A percentile compares a stretch with the other conserved stretches of the same genome.
These are phyloP conservation scores for Alternaria gaisen DNA, from an alignment of 2,329 filamentous ascomycete species.

Conservation along the genomic window DNA sequence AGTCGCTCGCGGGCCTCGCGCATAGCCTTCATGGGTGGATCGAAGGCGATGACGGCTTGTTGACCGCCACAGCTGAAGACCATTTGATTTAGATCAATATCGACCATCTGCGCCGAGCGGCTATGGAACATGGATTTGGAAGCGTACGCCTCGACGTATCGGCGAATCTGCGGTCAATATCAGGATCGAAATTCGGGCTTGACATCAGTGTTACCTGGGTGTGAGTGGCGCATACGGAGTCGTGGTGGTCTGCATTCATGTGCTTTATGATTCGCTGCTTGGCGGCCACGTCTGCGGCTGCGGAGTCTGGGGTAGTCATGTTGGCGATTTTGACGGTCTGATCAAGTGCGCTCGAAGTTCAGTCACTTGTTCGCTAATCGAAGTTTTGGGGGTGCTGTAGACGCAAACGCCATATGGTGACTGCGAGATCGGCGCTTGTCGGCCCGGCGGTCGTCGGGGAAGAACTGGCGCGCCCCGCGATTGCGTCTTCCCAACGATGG, in stretches of 20 bases:
- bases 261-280: constrained; percentile 76
- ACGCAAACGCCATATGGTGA: constrained; percentile 1
- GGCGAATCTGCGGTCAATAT: constrained; percentile 59
- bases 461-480: constrained; percentile 13
- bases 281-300: constrained; percentile 57
- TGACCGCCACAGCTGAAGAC: constrained; percentile 64
- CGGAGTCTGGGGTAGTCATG: constrained; percentile 44
- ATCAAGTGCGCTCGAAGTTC: background rate
- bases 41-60: constrained; percentile 66
- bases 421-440: background rate
- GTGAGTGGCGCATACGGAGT: constrained; percentile 60
- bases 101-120: constrained; percentile 67
- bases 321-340: background rate
- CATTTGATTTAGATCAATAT: constrained; percentile 71
- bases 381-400: background rate
- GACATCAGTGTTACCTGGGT: background rate
- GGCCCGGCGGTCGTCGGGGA: constrained; percentile 22
- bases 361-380: background rate
- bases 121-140: constrained; percentile 65
- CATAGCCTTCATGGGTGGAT: constrained; percentile 74
- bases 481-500: constrained; percentile 20
- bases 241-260: constrained; percentile 85
- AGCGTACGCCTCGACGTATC: constrained; percentile 80
- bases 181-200: constrained; percentile 3
- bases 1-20: constrained; percentile 74